A percentile compares a stretch with the other conserved stretches of the same genome.
These are phyloP conservation scores for Dendrobium officinale DNA, from an alignment of 106 monocot species.

Conservation along the genomic window DNA sequence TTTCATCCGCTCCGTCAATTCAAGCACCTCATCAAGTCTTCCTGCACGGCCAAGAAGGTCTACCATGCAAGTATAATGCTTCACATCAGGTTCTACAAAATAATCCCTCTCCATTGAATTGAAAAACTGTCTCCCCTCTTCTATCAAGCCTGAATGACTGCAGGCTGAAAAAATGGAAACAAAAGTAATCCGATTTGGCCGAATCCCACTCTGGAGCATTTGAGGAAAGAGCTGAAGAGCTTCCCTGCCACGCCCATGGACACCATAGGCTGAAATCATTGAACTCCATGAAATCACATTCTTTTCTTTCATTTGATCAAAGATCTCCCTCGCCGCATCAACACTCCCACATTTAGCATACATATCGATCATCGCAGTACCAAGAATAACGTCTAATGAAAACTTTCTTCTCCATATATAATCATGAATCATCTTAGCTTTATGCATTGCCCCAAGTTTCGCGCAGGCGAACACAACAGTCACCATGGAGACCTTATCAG, in stretches of 20 bases:
- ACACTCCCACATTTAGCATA: conserved; percentile 48
- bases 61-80: conserved; percentile 48
- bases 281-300: conserved; percentile 61
- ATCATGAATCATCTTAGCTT: conserved; percentile 34
- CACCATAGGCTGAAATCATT: conserved; percentile 51
- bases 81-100: conserved; percentile 31
- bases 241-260: conserved; percentile 36
- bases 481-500: conserved; percentile 46
- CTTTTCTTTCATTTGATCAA: conserved; percentile 38
- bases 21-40: conserved; percentile 24
- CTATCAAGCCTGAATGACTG: conserved; percentile 44
- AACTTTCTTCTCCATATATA: conserved; percentile 22
- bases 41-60: conserved; percentile 54
- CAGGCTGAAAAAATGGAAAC: conserved; percentile 36
- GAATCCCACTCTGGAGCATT: conserved; percentile 35
- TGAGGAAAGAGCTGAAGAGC: conserved; percentile 32
- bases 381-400: conserved; percentile 39
- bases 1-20: conserved; percentile 19
- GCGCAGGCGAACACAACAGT: conserved; percentile 36
- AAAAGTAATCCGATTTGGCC: conserved; percentile 36
- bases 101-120: conserved; percentile 32
- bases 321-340: conserved; percentile 35
- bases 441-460: conserved; percentile 52
- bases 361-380: conserved; percentile 56
- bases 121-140: conserved; percentile 30